A percentile compares a stretch with the other conserved stretches of the same genome.
Evolutionary conservation across 2,329 filamentous ascomycete genomes (phyloP).

Genomic region (Sclerotinia glacialis): DNA sequence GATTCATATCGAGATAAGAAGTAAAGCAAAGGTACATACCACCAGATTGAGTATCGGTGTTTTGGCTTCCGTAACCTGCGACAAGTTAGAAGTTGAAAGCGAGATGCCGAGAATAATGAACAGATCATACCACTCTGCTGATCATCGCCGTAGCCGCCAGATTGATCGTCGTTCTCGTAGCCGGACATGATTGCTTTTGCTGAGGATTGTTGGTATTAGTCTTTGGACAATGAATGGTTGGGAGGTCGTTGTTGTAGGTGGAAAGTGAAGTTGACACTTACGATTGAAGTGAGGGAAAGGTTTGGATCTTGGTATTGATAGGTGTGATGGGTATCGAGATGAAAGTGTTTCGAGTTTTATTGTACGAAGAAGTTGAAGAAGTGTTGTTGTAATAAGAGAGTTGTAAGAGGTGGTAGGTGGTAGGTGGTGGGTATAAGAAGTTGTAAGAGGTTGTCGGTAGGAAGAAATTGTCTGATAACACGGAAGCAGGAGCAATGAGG

Average conservation of each 20-base stretch:
- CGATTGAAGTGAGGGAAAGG: neutral
- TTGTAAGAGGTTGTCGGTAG: neutral
- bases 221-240: neutral
- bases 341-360: neutral
- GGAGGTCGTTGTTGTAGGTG: neutral
- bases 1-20: neutral
- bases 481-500: neutral
- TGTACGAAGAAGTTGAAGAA: neutral
- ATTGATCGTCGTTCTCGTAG: constrained; percentile 16
- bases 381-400: neutral
- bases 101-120: neutral
- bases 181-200: constrained; percentile 9
- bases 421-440: no score
- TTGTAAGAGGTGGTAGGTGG: neutral
- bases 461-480: neutral
- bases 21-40: neutral
- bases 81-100: neutral
- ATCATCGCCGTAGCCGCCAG: neutral
- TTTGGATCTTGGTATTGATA: neutral
- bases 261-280: neutral
- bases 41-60: neutral
- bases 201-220: no score
- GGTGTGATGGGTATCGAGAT: neutral
- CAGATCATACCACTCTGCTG: neutral
- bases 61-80: neutral